Base-by-base conservation (phyloP, 768 basidiomycete genomes). In the Gymnopilus dilepis region DNA sequence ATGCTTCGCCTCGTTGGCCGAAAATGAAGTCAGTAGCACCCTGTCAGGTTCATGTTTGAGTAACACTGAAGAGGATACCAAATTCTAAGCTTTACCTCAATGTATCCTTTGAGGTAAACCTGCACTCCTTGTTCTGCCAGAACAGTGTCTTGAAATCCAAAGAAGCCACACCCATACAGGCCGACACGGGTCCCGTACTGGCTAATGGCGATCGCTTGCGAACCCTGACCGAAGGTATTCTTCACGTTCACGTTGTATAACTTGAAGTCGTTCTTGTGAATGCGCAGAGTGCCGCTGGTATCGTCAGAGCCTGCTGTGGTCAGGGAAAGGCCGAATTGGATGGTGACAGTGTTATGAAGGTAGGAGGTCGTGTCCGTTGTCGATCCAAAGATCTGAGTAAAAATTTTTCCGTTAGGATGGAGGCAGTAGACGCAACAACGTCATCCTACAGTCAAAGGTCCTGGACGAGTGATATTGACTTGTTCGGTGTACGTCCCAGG, bases 11-110 rank as follows among this genome's bases (percentile, higher is more conserved):
- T 38, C 47, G 33, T 34, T 77, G 79, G 12, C 84, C 84, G 59
- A 83, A 84, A 48, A 84, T 82, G 61, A 85, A 85, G 61, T 85
- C 82, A 0, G 73, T 73, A 0, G 81, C 82, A 33, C 82, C 82
- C 80, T 83, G 24, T n/a, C 8, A 22, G 38, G 48, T 24, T 26
- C 38, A 15, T 22, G 11, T 3, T 43, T 19, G 8, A 33, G 12
- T 53, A 30, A 17, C 30, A 9, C 15, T 6, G 51, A 19, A 19
- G 31, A 33, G n/a, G 52, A 11, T 33, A 17, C n/a, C 12, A 30
- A 13, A 8, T 15, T 13, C 17, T 21, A 1, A 19, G 41, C 68
- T 31, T 34, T 38, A 80, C 82, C 72, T 84, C 76, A 56, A 86
- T 84, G 58, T 82, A 83, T 2, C 76, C 75, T 58, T 71, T 74